These are phyloP conservation scores for Melaleuca alternifolia DNA, from an alignment of 345 rosid genomes.

Conservation along the genomic window DNA sequence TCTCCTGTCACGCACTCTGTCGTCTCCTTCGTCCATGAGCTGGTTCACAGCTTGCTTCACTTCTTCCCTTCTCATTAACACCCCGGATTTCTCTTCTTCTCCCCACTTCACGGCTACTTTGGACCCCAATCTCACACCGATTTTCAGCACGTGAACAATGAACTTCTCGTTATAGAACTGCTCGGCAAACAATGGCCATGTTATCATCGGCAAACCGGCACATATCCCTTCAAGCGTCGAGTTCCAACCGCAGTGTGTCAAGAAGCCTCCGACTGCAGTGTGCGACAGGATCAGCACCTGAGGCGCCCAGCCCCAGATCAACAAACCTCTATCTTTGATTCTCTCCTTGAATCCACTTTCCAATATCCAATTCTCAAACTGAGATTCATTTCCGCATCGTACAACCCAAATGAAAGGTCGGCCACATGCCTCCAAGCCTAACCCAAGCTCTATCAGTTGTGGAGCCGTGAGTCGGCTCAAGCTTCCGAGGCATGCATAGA, in stretches of 20 bases:
- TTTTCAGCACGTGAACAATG: constrained; percentile 6
- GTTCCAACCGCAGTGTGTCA: constrained; percentile 31
- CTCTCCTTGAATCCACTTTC: constrained; percentile 10
- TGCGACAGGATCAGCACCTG: constrained; percentile 17
- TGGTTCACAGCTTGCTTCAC: constrained; percentile 1
- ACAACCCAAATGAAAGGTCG: constrained; percentile 23
- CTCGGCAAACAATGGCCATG: constrained; percentile 21
- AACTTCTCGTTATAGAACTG: constrained; percentile 25
- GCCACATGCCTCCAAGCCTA: constrained; percentile 33
- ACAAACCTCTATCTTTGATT: constrained; percentile 5
- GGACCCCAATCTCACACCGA: constrained; percentile 9
- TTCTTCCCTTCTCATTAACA: constrained; percentile 1
- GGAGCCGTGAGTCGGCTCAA: constrained; percentile 4
- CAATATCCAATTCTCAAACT: constrained; percentile 6
- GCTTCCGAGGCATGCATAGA: constrained; percentile 46
- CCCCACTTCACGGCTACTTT: background rate
- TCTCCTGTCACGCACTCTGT: constrained; percentile 10
- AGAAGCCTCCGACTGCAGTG: constrained; percentile 9
- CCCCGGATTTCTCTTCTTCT: constrained; percentile 3
- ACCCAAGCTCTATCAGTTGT: constrained; percentile 31
- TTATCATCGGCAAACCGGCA: constrained; percentile 10
- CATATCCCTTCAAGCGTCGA: constrained; percentile 10
- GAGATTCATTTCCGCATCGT: background rate
- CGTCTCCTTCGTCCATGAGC: constrained; percentile 14
- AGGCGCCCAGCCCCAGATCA: constrained; percentile 20